Evolutionary conservation across 805 yeast genomes (phyloP).

Genomic region (Lachancea kluyveri): DNA sequence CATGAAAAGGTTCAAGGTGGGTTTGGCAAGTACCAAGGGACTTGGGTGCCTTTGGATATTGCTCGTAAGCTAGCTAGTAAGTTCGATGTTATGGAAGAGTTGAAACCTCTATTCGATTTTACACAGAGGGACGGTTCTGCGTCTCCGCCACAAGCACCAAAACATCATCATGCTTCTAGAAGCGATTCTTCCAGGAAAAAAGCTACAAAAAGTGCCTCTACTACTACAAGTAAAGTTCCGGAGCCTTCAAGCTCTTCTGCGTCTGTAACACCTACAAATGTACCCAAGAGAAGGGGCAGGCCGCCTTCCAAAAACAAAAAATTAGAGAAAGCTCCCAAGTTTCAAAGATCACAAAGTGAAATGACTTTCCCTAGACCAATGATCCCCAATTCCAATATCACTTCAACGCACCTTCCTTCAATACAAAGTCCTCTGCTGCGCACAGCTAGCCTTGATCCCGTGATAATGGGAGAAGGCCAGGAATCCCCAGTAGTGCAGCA

Average conservation of each 20-base stretch:
- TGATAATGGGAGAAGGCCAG: constrained; percentile 7
- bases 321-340: constrained; percentile 13
- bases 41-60: constrained; percentile 85
- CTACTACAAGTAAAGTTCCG: constrained; percentile 8
- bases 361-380: constrained; percentile 22
- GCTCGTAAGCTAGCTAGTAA: constrained; percentile 65
- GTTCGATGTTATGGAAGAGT: constrained; percentile 54
- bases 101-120: constrained; percentile 63
- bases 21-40: constrained; percentile 93
- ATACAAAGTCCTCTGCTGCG: constrained; percentile 12
- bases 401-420: constrained; percentile 20
- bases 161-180: constrained; percentile 60
- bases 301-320: constrained; percentile 26
- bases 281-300: constrained; percentile 29
- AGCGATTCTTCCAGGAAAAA: constrained; percentile 31
- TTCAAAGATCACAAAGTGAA: constrained; percentile 28
- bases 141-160: constrained; percentile 56
- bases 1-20: constrained; percentile 98
- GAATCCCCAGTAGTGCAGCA: constrained; percentile 9
- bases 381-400: constrained; percentile 22
- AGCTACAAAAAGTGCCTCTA: constrained; percentile 24
- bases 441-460: constrained; percentile 6
- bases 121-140: constrained; percentile 42
- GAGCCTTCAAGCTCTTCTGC: constrained; percentile 13
- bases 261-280: constrained; percentile 13